phyloP scores from a whole-genome alignment of 2,329 filamentous ascomycete genomes.

The Fusarium phyllophilum region DNA sequence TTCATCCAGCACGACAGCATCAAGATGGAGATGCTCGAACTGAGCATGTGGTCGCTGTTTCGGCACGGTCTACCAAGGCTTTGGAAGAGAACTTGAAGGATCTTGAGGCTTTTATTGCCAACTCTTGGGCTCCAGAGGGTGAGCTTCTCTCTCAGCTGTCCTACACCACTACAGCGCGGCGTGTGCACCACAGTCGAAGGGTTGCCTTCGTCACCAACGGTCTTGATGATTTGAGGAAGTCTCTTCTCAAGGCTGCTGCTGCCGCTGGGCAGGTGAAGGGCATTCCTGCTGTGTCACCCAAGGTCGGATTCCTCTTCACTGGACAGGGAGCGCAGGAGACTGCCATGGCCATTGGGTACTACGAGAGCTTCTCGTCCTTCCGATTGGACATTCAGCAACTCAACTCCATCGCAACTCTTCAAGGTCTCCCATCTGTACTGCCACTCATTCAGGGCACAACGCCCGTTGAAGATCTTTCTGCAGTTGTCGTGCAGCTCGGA shows the following conservation, averaged over 20 bases:
- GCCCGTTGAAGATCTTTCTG: background rate
- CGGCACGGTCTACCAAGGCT: background rate
- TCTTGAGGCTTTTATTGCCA: background rate
- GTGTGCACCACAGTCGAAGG: background rate
- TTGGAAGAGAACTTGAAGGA: background rate
- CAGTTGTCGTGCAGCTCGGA: background rate
- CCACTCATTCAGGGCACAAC: background rate
- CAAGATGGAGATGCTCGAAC: background rate
- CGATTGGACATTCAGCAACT: background rate
- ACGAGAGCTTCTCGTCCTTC: background rate
- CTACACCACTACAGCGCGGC: background rate
- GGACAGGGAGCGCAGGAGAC: background rate
- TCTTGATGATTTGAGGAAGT: background rate
- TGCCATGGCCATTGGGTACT: background rate
- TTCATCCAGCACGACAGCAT: background rate
- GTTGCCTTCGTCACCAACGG: background rate
- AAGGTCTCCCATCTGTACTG: background rate
- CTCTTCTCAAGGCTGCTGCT: background rate
- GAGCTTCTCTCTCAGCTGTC: background rate
- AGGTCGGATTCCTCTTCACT: background rate
- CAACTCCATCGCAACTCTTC: background rate
- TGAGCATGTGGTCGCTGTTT: background rate
- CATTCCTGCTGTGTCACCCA: background rate
- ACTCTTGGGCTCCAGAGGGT: background rate
- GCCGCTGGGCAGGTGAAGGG: background rate